A percentile compares a stretch with the other conserved stretches of the same genome.
Evolutionary conservation across 2,329 filamentous ascomycete genomes (phyloP).

Genomic region (Calonectria leucothoes): DNA sequence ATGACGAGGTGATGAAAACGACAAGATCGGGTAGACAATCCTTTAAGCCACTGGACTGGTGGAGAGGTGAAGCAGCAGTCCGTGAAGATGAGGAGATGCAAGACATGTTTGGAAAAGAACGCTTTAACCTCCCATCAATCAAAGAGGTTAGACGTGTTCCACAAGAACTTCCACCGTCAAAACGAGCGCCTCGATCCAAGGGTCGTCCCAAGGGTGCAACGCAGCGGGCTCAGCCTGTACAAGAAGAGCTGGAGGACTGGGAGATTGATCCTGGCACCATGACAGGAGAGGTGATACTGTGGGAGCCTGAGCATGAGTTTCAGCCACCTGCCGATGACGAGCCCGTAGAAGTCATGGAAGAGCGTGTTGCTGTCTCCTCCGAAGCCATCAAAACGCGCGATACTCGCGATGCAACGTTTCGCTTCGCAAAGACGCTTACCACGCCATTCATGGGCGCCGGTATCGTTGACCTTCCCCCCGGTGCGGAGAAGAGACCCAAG

Average conservation of each 20-base stretch:
- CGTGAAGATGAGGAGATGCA: conserved; percentile 71
- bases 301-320: conserved; percentile 68
- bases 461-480: conserved; percentile 87
- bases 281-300: conserved; percentile 71
- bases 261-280: conserved; percentile 75
- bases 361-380: conserved; percentile 68
- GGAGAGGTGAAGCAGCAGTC: conserved; percentile 85
- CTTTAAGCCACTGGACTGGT: conserved; percentile 83
- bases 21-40: conserved; percentile 84
- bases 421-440: conserved; percentile 88
- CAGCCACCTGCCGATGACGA: conserved; percentile 67
- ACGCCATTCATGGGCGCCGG: conserved; percentile 90
- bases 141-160: conserved; percentile 80
- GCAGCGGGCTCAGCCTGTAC: conserved; percentile 58
- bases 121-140: conserved; percentile 75
- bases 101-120: conserved; percentile 55
- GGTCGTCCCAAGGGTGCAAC: conserved; percentile 47
- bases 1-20: conserved; percentile 63
- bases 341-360: conserved; percentile 63
- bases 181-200: conserved; percentile 40
- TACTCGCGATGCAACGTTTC: conserved; percentile 77
- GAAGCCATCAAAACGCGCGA: conserved; percentile 67
- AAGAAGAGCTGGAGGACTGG: conserved; percentile 74
- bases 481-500: conserved; percentile 87
- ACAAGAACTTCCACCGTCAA: conserved; percentile 63